phyloP scores from a whole-genome alignment of 2,329 filamentous ascomycete species.

The Fusarium tanahbumbuense region DNA sequence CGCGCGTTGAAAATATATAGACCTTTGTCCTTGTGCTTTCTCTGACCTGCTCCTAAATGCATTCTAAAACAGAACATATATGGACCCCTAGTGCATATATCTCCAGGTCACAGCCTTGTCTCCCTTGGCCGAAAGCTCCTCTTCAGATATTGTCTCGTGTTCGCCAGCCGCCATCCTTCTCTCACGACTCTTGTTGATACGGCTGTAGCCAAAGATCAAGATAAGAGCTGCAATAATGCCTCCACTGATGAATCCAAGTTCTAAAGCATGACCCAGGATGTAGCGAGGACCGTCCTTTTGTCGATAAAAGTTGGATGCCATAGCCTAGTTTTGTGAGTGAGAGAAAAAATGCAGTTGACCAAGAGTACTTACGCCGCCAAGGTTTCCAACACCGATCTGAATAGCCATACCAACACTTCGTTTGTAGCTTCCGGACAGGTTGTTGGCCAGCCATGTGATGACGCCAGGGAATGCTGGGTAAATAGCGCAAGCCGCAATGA shows the following conservation, averaged over 20 bases:
- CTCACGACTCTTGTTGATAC: conserved; percentile 69
- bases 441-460: conserved; percentile 83
- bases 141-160: conserved; percentile 53
- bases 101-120: conserved; percentile 72
- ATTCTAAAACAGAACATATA: background rate
- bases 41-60: too few relatives aligned
- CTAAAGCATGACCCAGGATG: conserved; percentile 61
- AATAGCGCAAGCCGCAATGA: conserved; percentile 80
- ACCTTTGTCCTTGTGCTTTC: too few relatives aligned
- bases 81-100: conserved; percentile 62
- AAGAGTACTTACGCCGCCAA: conserved; percentile 58
- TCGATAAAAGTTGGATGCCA: conserved; percentile 79
- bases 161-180: conserved; percentile 57
- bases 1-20: rapidly evolving
- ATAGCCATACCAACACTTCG: conserved; percentile 72
- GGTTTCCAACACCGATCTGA: conserved; percentile 71
- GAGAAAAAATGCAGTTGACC: rapidly evolving
- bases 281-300: conserved; percentile 61
- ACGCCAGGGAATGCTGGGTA: conserved; percentile 84
- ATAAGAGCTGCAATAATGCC: conserved; percentile 59
- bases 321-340: conserved; percentile 57
- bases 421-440: conserved; percentile 76
- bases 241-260: conserved; percentile 60
- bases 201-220: conserved; percentile 63
- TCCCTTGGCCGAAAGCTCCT: conserved; percentile 68